phyloP scores from a whole-genome alignment of 306 rosid genomes.

The Vachellia pachyceras region DNA sequence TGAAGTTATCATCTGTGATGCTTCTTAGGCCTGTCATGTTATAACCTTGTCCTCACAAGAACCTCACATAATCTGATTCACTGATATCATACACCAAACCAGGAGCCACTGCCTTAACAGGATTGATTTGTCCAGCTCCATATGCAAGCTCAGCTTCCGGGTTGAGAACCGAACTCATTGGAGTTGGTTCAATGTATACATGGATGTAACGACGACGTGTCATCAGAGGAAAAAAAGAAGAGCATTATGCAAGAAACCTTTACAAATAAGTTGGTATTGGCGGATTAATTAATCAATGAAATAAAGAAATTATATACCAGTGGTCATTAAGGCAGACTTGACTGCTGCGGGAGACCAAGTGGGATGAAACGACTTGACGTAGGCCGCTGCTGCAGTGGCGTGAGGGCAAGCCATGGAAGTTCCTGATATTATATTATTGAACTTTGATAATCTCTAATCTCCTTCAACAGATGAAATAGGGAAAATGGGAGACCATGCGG shows the following conservation, averaged over 20 bases:
- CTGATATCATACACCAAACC: conserved; percentile 20
- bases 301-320: neutral
- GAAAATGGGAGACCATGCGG: conserved; percentile 37
- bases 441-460: conserved; percentile 5
- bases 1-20: conserved; percentile 8
- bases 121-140: conserved; percentile 45
- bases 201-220: neutral
- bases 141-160: conserved; percentile 44
- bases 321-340: conserved; percentile 46
- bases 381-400: conserved; percentile 43
- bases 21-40: neutral
- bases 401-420: conserved; percentile 61
- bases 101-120: conserved; percentile 33
- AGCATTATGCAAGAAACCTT: neutral
- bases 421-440: conserved; percentile 34
- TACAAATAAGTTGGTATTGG: neutral
- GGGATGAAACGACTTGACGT: conserved; percentile 50
- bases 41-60: conserved; percentile 50
- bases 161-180: conserved; percentile 31
- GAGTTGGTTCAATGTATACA: conserved; percentile 7
- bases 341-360: conserved; percentile 54
- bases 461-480: neutral
- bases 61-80: conserved; percentile 34
- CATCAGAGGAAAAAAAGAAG: no score
- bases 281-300: neutral